Evolutionary conservation across 75 land plant genomes (phyloP).

Genomic region (Azolla pinnata): DNA sequence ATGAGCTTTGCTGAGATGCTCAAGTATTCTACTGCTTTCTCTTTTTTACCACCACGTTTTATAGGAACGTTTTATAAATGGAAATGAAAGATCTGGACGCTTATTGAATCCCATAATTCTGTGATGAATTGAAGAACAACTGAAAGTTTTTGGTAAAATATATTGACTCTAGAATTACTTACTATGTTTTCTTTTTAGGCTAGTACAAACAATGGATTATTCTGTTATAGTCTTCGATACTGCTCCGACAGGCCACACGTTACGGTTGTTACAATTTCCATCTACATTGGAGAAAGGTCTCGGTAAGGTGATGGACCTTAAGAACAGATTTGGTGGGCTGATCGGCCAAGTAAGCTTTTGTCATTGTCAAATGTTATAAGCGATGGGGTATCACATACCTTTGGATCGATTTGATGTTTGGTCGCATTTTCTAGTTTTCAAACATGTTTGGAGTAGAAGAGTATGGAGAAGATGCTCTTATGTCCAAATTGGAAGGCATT

Average conservation of each 20-base stretch:
- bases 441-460: conserved; percentile 72
- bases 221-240: conserved; percentile 94
- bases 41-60: background rate
- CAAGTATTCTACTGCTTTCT: conserved; percentile 34
- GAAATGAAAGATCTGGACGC: no score
- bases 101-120: no score
- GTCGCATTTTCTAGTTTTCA: conserved; percentile 38
- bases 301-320: conserved; percentile 79
- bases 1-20: conserved; percentile 99
- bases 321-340: conserved; percentile 81
- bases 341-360: conserved; percentile 54
- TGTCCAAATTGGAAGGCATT: conserved; percentile 85
- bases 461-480: conserved; percentile 84
- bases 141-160: no score
- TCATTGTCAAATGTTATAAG: no score
- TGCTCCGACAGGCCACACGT: conserved; percentile 96
- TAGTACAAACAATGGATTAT: conserved; percentile 97
- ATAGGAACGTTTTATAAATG: no score
- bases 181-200: background rate
- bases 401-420: no score
- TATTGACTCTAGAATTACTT: no score
- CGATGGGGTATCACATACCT: no score
- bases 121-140: no score
- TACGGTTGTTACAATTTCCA: conserved; percentile 88
- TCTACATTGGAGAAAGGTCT: conserved; percentile 92